These are phyloP conservation scores for Aureobasidium zeae DNA, from an alignment of 2,329 filamentous ascomycete genomes.

Conservation along the genomic window DNA sequence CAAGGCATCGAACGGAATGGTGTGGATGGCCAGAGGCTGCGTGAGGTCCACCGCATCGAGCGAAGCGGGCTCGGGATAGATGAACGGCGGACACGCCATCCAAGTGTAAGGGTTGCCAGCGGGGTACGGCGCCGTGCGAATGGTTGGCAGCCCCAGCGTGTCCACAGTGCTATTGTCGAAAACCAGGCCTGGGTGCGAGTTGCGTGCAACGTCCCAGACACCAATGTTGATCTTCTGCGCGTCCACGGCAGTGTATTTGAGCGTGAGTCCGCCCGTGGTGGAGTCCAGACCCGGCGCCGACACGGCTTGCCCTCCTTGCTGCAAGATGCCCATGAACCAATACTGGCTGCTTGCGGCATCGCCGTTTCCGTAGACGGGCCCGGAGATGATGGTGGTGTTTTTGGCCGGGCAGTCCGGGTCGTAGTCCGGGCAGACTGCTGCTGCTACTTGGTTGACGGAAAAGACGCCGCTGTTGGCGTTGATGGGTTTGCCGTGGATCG, in stretches of 20 bases:
- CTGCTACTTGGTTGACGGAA: slow-evolving; percentile 2
- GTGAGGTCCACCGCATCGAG: not conserved
- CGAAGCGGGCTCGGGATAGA: not conserved
- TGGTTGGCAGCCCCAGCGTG: not conserved
- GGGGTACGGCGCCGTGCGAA: not conserved
- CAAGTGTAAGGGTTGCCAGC: not conserved
- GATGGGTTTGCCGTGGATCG: slow-evolving; percentile 11
- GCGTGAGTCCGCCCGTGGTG: not conserved
- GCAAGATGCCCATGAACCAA: slow-evolving; percentile 10
- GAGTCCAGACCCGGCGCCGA: not conserved
- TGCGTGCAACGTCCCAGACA: not conserved
- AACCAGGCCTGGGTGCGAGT: not conserved
- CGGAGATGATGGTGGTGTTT: slow-evolving; percentile 7
- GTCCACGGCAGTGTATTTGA: not conserved
- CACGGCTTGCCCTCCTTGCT: not conserved
- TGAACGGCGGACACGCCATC: not conserved
- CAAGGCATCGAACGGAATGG: not conserved
- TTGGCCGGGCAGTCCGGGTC: slow-evolving; percentile 8
- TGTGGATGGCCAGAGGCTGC: not conserved
- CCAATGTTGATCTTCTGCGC: not conserved
- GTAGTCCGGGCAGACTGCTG: slow-evolving; percentile 9
- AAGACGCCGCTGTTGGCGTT: slow-evolving; percentile 11
- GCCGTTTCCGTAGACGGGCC: slow-evolving; percentile 1
- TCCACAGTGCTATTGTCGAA: slow-evolving; percentile 5
- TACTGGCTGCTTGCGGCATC: not conserved